phyloP scores from a whole-genome alignment of 345 rosid genomes.

The Psidium friedrichsthalianum region DNA sequence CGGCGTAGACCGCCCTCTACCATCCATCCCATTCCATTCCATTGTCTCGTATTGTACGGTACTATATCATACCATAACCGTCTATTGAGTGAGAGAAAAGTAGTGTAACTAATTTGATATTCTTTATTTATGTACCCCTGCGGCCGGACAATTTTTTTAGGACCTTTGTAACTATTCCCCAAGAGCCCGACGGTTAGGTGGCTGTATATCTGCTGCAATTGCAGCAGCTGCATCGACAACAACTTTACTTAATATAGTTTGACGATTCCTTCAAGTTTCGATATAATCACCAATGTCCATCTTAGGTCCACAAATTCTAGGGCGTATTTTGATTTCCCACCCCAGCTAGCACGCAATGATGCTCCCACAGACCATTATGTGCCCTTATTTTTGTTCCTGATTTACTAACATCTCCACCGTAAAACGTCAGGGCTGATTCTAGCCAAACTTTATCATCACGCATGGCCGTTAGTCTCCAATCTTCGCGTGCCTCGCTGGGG shows the following conservation, averaged over 20 bases:
- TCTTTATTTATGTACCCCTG: too few relatives aligned
- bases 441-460: neutral
- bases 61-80: too few relatives aligned
- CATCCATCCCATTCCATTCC: too few relatives aligned
- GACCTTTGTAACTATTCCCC: neutral
- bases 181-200: neutral
- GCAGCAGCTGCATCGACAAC: neutral
- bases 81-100: too few relatives aligned
- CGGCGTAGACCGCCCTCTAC: too few relatives aligned
- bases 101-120: too few relatives aligned
- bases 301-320: neutral
- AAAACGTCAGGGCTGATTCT: neutral
- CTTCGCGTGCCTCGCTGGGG: neutral
- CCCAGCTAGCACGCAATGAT: neutral
- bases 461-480: neutral
- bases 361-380: neutral
- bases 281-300: neutral
- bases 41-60: too few relatives aligned
- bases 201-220: neutral
- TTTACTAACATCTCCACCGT: neutral
- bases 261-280: neutral
- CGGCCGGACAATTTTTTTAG: neutral
- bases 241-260: neutral
- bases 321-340: neutral
- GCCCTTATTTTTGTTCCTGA: neutral